A percentile compares a stretch with the other conserved stretches of the same genome.
Conservation (phyloP, 371 early-diverging fungal species). For the Mucor ambiguus region DNA sequence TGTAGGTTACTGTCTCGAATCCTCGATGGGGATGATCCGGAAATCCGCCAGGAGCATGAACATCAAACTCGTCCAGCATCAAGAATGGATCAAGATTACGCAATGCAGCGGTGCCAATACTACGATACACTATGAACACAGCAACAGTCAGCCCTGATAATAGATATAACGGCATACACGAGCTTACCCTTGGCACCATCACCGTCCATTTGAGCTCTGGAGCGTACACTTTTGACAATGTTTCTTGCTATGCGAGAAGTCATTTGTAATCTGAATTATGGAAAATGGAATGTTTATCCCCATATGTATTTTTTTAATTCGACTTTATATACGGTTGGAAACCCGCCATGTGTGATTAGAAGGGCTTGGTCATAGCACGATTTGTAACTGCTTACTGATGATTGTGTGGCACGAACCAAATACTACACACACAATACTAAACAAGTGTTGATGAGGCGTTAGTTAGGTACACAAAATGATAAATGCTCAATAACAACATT, state of each 20-base stretch:
- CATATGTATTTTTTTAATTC: background rate
- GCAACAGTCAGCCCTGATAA: background rate
- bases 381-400: background rate
- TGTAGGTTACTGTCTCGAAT: conserved; percentile 79
- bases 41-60: conserved; percentile 57
- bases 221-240: conserved; percentile 13
- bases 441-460: background rate
- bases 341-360: background rate
- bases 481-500: background rate
- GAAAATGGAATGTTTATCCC: conserved; percentile 7
- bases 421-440: background rate
- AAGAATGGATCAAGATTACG: conserved; percentile 84
- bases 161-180: background rate
- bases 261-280: conserved; percentile 40
- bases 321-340: background rate
- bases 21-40: conserved; percentile 56
- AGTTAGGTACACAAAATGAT: background rate
- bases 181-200: conserved; percentile 19
- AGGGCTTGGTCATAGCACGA: conserved; percentile 1
- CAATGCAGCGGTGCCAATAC: conserved; percentile 67
- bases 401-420: background rate
- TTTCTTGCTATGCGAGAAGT: conserved; percentile 18
- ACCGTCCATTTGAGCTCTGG: conserved; percentile 22
- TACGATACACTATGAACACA: conserved; percentile 57
- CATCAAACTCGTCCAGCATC: conserved; percentile 78